phyloP scores from a whole-genome alignment of 495 filamentous ascomycete genomes.

The Penicillium parvum region DNA sequence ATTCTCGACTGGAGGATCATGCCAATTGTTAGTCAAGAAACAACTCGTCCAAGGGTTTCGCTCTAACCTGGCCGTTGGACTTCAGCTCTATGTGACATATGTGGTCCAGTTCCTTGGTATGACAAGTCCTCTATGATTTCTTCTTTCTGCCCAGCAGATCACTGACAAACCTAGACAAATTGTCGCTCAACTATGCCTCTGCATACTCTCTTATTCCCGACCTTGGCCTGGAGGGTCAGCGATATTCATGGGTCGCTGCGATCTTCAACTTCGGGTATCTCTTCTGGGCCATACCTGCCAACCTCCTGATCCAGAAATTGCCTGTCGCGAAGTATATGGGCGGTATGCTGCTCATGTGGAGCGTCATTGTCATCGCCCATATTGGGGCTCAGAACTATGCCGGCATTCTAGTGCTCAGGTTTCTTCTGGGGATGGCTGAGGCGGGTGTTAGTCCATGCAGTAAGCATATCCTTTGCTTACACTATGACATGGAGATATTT shows the following conservation, averaged over 20 bases:
- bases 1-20: conserved; percentile 34
- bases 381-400: conserved; percentile 54
- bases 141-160: not conserved
- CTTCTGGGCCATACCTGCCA: conserved; percentile 49
- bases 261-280: conserved; percentile 52
- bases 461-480: conserved; percentile 13
- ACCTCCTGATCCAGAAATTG: conserved; percentile 49
- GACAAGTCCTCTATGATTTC: not conserved
- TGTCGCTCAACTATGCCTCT: conserved; percentile 39
- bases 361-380: conserved; percentile 48
- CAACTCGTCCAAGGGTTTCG: not conserved
- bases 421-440: conserved; percentile 62
- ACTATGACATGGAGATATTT: not conserved
- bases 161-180: conserved; percentile 23
- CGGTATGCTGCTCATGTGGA: conserved; percentile 58
- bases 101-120: conserved; percentile 36
- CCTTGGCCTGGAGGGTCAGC: conserved; percentile 47
- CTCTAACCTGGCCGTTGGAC: not conserved
- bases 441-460: conserved; percentile 52
- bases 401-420: conserved; percentile 54
- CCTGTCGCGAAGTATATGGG: conserved; percentile 57
- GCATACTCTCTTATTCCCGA: conserved; percentile 36
- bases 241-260: conserved; percentile 50
- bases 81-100: conserved; percentile 34
- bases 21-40: conserved; percentile 25